phyloP scores from a whole-genome alignment of 257 asterid species.

The Capsicum pubescens region DNA sequence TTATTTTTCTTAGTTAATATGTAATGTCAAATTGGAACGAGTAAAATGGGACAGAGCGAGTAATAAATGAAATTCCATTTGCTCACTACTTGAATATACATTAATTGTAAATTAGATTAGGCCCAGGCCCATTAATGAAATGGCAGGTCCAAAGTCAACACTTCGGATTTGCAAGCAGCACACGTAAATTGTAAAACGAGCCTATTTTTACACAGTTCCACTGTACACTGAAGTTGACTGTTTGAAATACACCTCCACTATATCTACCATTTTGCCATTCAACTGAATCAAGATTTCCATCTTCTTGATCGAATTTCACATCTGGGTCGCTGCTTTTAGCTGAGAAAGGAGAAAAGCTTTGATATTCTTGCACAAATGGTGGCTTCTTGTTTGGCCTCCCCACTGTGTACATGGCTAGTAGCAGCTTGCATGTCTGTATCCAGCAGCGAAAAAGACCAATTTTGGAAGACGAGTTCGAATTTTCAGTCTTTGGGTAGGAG shows the following conservation, averaged over 20 bases:
- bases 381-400: constrained; percentile 44
- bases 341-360: neutral
- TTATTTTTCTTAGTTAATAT: too few species aligned
- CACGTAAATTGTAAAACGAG: neutral
- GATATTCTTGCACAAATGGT: constrained; percentile 26
- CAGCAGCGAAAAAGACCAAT: constrained; percentile 32
- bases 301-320: neutral
- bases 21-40: too few species aligned
- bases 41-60: too few species aligned
- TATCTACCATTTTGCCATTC: too few species aligned
- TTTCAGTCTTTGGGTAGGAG: constrained; percentile 35
- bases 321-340: constrained; percentile 18
- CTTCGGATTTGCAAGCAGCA: neutral
- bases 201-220: neutral
- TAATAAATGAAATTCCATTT: too few species aligned
- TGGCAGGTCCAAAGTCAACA: neutral
- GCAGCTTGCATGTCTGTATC: constrained; percentile 53
- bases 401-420: constrained; percentile 53
- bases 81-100: too few species aligned
- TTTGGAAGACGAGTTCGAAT: neutral
- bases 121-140: neutral
- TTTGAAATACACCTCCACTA: neutral
- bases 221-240: neutral
- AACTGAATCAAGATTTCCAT: too few species aligned
- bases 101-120: neutral